Evolutionary conservation across 108 stramenopile genomes (phyloP).

Genomic region (Chaetoceros tenuissimus): DNA sequence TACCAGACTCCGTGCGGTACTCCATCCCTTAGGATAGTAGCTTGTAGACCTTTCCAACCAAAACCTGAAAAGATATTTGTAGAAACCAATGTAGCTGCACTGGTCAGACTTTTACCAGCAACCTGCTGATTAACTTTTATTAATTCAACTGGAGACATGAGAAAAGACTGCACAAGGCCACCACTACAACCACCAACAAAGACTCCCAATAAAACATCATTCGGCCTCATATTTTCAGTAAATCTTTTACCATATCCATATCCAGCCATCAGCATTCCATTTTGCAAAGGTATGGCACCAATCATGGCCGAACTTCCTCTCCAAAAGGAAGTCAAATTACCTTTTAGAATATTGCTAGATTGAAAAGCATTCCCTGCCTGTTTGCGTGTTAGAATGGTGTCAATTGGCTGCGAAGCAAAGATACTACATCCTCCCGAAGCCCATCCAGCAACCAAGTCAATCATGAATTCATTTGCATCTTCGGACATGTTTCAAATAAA

Average conservation of each 20-base stretch:
- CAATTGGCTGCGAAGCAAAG: slow-evolving; percentile 64
- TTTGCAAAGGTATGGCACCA: slow-evolving; percentile 73
- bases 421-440: slow-evolving; percentile 57
- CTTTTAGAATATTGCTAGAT: slow-evolving; percentile 17
- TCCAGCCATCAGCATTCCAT: slow-evolving; percentile 77
- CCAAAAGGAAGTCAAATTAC: slow-evolving; percentile 40
- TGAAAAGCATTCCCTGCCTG: slow-evolving; percentile 37
- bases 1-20: slow-evolving; percentile 86
- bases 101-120: slow-evolving; percentile 10
- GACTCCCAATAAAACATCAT: slow-evolving; percentile 30
- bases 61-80: slow-evolving; percentile 6
- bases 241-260: slow-evolving; percentile 73
- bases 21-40: slow-evolving; percentile 66
- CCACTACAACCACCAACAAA: slow-evolving; percentile 77
- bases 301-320: slow-evolving; percentile 74
- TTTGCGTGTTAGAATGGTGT: slow-evolving; percentile 66
- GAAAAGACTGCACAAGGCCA: slow-evolving; percentile 70
- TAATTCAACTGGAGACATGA: slow-evolving; percentile 78
- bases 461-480: slow-evolving; percentile 36
- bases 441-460: slow-evolving; percentile 78
- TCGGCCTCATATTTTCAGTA: slow-evolving; percentile 5
- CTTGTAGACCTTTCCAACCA: slow-evolving; percentile 62
- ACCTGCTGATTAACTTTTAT: slow-evolving; percentile 75
- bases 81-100: slow-evolving; percentile 17
- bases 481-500: too few species aligned